These are phyloP conservation scores for Eucalyptus fibrosa DNA, from an alignment of 345 rosid species.

Conservation along the genomic window DNA sequence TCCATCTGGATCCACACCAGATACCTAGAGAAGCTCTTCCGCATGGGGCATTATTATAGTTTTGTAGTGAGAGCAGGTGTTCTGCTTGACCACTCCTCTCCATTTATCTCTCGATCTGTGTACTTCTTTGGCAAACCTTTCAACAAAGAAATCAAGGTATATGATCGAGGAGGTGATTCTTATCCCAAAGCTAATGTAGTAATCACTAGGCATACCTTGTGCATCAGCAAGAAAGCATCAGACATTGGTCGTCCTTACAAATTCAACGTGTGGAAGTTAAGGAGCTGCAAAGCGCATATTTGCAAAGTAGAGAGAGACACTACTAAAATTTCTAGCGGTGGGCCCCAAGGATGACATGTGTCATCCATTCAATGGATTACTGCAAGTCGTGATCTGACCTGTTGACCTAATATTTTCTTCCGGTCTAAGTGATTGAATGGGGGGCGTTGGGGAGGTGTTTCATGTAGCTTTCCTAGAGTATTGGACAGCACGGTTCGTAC, in stretches of 20 bases:
- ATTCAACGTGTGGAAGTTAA: too few relatives aligned
- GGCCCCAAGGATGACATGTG: too few relatives aligned
- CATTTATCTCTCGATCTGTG: rapidly evolving
- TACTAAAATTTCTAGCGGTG: too few relatives aligned
- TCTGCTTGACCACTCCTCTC: rapidly evolving
- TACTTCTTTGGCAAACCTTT: not conserved
- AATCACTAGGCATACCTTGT: not conserved
- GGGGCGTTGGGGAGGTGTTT: too few relatives aligned
- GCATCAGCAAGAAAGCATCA: not conserved
- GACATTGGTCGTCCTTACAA: not conserved
- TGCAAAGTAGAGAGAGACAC: too few relatives aligned
- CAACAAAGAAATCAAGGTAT: not conserved
- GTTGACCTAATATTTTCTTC: too few relatives aligned
- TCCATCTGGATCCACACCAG: not conserved
- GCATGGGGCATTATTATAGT: rapidly evolving
- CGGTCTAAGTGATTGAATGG: too few relatives aligned
- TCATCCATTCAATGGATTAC: too few relatives aligned
- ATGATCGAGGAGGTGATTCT: not conserved
- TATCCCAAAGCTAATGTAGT: not conserved
- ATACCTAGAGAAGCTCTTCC: rapidly evolving
- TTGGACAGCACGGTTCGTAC: too few relatives aligned
- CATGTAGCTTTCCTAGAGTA: too few relatives aligned
- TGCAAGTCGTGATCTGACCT: too few relatives aligned
- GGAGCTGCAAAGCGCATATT: too few relatives aligned
- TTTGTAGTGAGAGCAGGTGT: not conserved